Conservation (phyloP, 495 filamentous ascomycete genomes). For the Astrocystis sublimbata region DNA sequence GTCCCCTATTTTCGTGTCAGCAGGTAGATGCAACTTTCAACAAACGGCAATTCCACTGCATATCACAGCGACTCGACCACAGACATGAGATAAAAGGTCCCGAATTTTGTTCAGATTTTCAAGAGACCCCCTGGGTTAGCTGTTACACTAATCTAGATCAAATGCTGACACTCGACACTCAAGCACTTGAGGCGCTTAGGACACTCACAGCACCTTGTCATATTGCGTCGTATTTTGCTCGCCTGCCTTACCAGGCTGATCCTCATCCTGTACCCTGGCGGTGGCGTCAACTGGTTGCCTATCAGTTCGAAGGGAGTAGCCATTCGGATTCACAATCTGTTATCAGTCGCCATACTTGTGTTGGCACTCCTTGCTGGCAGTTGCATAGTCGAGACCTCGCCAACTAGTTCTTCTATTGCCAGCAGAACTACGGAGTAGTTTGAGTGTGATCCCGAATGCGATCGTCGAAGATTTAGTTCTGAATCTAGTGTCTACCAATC, state of each 20-base stretch:
- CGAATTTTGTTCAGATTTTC: not conserved
- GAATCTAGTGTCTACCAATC: not conserved
- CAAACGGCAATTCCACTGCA: not conserved
- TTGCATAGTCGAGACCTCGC: no score
- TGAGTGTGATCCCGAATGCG: no score
- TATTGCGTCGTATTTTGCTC: not conserved
- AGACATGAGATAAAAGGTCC: not conserved
- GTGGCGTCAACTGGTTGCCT: not conserved
- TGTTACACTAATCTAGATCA: not conserved
- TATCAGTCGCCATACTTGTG: no score
- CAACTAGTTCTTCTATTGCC: no score
- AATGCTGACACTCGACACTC: not conserved
- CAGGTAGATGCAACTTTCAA: not conserved
- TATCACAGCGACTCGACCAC: not conserved
- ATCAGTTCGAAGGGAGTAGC: not conserved
- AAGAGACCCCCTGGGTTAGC: not conserved
- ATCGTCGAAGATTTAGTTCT: not conserved
- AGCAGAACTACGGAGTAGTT: no score
- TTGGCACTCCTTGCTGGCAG: no score
- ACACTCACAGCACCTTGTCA: no score
- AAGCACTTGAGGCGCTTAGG: no score
- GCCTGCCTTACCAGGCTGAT: not conserved
- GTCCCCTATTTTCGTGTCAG: not conserved
- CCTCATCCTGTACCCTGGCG: not conserved
- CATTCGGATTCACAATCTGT: no score